Percentiles rank a stretch among this genome's conserved stretches.
phyloP scores from a whole-genome alignment of 1,284 basidiomycete species.

The Sporisorium scitamineum region DNA sequence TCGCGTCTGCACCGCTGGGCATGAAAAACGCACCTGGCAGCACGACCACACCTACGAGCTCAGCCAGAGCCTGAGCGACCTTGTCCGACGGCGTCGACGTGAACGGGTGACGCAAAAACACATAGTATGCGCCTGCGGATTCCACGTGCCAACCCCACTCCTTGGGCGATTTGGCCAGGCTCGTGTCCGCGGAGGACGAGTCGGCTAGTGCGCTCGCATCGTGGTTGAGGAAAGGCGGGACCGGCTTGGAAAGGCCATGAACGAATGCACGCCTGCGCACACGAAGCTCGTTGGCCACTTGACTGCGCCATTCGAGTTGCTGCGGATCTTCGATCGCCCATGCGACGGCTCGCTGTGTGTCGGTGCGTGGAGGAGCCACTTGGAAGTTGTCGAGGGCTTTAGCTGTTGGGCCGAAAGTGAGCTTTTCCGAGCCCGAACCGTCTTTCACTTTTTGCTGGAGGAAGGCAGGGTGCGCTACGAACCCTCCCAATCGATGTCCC shows the following conservation, averaged over 20 bases:
- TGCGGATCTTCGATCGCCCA: slow-evolving; percentile 54
- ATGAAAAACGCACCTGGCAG: slow-evolving; percentile 56
- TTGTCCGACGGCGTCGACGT: slow-evolving; percentile 23
- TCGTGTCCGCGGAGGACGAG: not conserved
- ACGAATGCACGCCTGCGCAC: slow-evolving; percentile 76
- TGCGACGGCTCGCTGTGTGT: slow-evolving; percentile 53
- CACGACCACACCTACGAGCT: slow-evolving; percentile 55
- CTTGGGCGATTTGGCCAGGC: slow-evolving; percentile 27
- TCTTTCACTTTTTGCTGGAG: slow-evolving; percentile 65
- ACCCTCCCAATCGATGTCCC: slow-evolving; percentile 82
- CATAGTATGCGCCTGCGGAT: slow-evolving; percentile 68
- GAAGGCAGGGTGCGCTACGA: slow-evolving; percentile 77
- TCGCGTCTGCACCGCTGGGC: slow-evolving; percentile 10
- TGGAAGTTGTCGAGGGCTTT: slow-evolving; percentile 82
- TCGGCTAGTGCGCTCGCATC: slow-evolving; percentile 24
- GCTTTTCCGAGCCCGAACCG: slow-evolving; percentile 62
- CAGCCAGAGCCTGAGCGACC: slow-evolving; percentile 54
- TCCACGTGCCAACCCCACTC: slow-evolving; percentile 67
- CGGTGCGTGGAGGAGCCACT: slow-evolving; percentile 51
- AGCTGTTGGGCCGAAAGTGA: slow-evolving; percentile 70
- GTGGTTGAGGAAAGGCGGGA: slow-evolving; percentile 21
- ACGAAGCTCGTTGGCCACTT: slow-evolving; percentile 73
- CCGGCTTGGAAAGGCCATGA: slow-evolving; percentile 66
- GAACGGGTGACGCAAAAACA: slow-evolving; percentile 62
- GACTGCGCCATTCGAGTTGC: slow-evolving; percentile 72